A percentile compares a stretch with the other conserved stretches of the same genome.
Evolutionary conservation across 1,284 basidiomycete genomes (phyloP).

Genomic region (Flammula alnicola): DNA sequence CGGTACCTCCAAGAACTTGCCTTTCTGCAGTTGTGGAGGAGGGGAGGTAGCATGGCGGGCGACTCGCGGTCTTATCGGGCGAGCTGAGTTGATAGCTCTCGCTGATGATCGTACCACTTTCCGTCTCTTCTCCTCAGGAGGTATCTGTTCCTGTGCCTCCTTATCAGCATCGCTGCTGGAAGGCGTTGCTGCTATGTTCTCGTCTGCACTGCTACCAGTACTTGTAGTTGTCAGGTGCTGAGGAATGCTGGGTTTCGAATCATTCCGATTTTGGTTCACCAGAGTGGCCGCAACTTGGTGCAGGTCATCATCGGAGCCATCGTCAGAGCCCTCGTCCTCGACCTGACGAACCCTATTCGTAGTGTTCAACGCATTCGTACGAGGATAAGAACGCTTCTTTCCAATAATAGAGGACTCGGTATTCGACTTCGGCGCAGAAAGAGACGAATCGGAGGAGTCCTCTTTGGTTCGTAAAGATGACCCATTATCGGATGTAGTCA

Average conservation of each 20-base stretch:
- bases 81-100: conserved; percentile 12
- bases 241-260: not conserved
- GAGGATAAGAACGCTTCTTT: conserved; percentile 37
- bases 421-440: conserved; percentile 32
- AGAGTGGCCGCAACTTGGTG: not conserved
- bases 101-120: conserved; percentile 19
- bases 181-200: conserved; percentile 2
- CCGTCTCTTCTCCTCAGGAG: conserved; percentile 26
- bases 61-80: conserved; percentile 23
- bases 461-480: conserved; percentile 48
- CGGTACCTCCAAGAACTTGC: conserved; percentile 11
- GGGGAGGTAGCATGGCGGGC: conserved; percentile 21
- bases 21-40: conserved; percentile 10
- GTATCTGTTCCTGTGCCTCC: conserved; percentile 10
- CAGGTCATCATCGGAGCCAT: conserved; percentile 16
- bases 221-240: not conserved
- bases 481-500: conserved; percentile 50
- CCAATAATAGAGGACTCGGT: conserved; percentile 38
- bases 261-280: not conserved
- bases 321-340: conserved; percentile 18
- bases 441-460: conserved; percentile 46
- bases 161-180: conserved; percentile 4
- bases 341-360: conserved; percentile 25
- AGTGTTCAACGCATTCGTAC: conserved; percentile 11
- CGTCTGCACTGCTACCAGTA: conserved; percentile 18